These are phyloP conservation scores for Pyricularia grisea DNA, from an alignment of 2,329 filamentous ascomycete species.

Conservation along the genomic window DNA sequence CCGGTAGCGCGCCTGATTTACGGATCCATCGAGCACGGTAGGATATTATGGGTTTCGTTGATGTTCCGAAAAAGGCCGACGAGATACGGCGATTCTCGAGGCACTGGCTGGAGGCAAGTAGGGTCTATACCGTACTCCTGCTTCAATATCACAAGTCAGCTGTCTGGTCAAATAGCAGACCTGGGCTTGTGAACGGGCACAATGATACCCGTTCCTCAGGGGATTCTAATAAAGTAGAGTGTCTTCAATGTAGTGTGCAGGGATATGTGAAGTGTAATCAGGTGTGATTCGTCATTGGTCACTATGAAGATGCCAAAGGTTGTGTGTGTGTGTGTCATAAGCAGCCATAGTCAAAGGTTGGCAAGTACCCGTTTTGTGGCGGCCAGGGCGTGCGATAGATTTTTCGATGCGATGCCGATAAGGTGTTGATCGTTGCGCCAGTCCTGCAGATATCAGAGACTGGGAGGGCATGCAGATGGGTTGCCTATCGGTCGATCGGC, in stretches of 20 bases:
- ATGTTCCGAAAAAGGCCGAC: background rate
- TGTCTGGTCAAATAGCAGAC: background rate
- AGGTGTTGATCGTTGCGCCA: background rate
- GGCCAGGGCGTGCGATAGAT: background rate
- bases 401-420: background rate
- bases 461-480: background rate
- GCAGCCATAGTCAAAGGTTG: background rate
- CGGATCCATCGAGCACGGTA: conserved; percentile 34
- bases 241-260: background rate
- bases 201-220: background rate
- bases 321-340: background rate
- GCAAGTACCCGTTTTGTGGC: background rate
- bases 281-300: background rate
- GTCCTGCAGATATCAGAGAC: background rate
- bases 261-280: background rate
- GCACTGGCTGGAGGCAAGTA: background rate
- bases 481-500: background rate
- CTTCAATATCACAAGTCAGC: background rate
- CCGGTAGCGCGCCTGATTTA: conserved; percentile 17
- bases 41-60: conserved; percentile 8
- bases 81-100: background rate
- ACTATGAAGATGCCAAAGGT: background rate
- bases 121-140: background rate
- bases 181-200: background rate
- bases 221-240: background rate